Conservation (phyloP, 306 rosid genomes). For the Sindora glabra region DNA sequence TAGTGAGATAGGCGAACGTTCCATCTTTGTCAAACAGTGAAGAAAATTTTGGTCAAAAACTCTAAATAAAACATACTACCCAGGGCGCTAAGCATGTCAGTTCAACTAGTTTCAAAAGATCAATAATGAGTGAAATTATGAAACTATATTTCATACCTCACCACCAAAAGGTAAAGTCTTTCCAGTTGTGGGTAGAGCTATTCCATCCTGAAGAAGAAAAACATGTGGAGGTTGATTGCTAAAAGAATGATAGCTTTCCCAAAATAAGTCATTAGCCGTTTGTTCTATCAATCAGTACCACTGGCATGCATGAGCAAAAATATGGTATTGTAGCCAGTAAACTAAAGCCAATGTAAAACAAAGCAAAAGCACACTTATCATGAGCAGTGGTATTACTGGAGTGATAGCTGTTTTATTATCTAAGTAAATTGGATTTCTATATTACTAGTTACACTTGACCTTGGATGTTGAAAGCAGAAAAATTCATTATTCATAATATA, state of each 20-base stretch:
- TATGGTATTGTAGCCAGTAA: not conserved
- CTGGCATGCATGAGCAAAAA: conserved; percentile 1
- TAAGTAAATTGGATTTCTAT: not conserved
- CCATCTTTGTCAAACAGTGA: not conserved
- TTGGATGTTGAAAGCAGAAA: not conserved
- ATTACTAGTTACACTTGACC: not conserved
- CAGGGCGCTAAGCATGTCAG: not conserved
- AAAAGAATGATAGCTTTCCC: not conserved
- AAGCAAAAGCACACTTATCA: not conserved
- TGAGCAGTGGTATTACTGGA: not conserved
- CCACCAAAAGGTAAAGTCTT: conserved; percentile 95
- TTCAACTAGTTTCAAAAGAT: conserved; percentile 4
- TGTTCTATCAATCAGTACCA: conserved; percentile 7
- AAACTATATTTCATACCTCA: conserved; percentile 50
- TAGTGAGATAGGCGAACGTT: not conserved
- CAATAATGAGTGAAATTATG: conserved; percentile 6
- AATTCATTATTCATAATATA: no score
- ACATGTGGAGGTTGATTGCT: conserved; percentile 13
- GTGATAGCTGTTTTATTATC: not conserved
- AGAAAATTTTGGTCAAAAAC: conserved; percentile 4
- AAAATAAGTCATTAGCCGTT: conserved; percentile 1
- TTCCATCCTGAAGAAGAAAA: conserved; percentile 74
- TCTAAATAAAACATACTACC: not conserved
- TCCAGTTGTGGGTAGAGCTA: conserved; percentile 61
- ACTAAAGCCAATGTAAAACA: not conserved